Base-by-base conservation (phyloP, 805 yeast genomes). In the Starmerella vitae region DNA sequence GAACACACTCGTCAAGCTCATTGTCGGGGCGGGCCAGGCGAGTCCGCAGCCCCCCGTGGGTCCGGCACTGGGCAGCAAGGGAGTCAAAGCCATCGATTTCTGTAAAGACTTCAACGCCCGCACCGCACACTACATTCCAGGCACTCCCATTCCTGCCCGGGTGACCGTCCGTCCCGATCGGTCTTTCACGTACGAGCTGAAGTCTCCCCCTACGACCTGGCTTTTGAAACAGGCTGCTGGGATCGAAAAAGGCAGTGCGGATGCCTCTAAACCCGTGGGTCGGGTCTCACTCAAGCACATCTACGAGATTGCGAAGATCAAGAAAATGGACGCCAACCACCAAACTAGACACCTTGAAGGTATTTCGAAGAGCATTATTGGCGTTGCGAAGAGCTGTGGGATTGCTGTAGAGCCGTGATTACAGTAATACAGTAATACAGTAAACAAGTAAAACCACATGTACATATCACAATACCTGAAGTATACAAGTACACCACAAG, bases 1-100 rank as follows among this genome's bases (percentile, higher is more conserved):
- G 29, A 50, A 49, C 33, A 45, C 51, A 18, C 55, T 86, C 51
- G 84, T 88, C 38, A 91, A 88, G 61, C 72, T 88, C 44, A 76
- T 88, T 36, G 97, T 88, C 3, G 94, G 88, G 7, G 97, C 98
- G 4, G 97, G 97, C 3, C 82, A 85, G 59, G 98, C 98, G 0
- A 91, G 96, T 2, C 97, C 98, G 30, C 78, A 95, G 2, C 98
- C 98, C 21, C 98, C 98, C 5, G 97, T 91, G 21, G 98, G 98
- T 49, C 98, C 98, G 33, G 98, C 97, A 0, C 67, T 91, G 36
- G 98, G 98, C 50, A 88, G 97, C 43, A 88, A 88, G 60, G 98
- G 98, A 67, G 93, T 91, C 34, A 91, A 91, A 59, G 97, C 97
- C 47, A 91, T 91, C 55, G 98, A 91, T 61, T 91, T 91, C 55